Percentiles rank a stretch among this genome's conserved stretches.
Conservation (phyloP, 768 basidiomycete genomes). For the Lentinula sp. region DNA sequence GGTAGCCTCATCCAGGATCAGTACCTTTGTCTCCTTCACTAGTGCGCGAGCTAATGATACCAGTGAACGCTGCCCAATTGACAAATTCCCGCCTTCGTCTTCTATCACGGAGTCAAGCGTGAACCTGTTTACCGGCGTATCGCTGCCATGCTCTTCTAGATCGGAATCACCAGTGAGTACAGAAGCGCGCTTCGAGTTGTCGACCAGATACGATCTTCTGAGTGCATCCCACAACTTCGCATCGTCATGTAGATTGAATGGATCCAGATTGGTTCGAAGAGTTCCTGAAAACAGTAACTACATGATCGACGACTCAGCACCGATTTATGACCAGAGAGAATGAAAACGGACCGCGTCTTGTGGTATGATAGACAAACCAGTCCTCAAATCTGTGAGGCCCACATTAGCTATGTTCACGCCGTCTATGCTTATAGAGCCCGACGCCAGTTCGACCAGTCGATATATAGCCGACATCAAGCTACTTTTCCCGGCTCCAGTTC, state of each 20-base stretch:
- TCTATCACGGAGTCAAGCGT: conserved; percentile 80
- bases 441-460: conserved; percentile 74
- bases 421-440: conserved; percentile 75
- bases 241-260: conserved; percentile 79
- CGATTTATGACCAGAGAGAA: conserved; percentile 1
- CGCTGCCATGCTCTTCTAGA: conserved; percentile 28
- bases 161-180: conserved; percentile 15
- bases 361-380: conserved; percentile 71
- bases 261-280: conserved; percentile 83
- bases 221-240: conserved; percentile 83
- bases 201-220: conserved; percentile 78
- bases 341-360: conserved; percentile 65
- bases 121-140: conserved; percentile 56
- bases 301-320: background rate
- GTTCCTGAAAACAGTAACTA: conserved; percentile 56
- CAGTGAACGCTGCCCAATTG: conserved; percentile 75
- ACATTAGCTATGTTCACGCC: conserved; percentile 79
- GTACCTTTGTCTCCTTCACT: conserved; percentile 78
- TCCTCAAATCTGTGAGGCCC: conserved; percentile 70
- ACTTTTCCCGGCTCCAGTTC: conserved; percentile 55
- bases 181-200: conserved; percentile 29
- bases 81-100: conserved; percentile 81
- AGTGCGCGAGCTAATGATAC: conserved; percentile 87
- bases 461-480: conserved; percentile 88
- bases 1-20: conserved; percentile 89